Conservation (phyloP, 2,329 filamentous ascomycete species). For the Diplodia corticola region DNA sequence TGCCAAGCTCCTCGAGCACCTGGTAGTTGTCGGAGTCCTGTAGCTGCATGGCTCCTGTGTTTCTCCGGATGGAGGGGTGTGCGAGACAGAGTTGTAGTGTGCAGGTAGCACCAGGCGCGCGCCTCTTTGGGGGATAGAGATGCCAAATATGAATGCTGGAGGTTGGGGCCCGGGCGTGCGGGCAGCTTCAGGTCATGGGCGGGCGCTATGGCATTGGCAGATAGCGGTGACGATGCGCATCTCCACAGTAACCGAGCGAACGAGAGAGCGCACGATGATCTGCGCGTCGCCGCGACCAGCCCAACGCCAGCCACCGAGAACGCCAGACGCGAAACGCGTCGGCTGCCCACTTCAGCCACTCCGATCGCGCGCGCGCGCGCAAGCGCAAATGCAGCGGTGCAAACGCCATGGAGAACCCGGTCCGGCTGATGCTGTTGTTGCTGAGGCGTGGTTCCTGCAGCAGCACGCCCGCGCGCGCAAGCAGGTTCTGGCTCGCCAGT, state of each 20-base stretch:
- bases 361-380: background rate
- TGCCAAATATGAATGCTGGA: slow-evolving; percentile 20
- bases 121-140: slow-evolving; percentile 7
- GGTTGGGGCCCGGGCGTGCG: slow-evolving; percentile 6
- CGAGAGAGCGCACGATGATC: slow-evolving; percentile 16
- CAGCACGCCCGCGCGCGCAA: background rate
- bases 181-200: slow-evolving; percentile 11
- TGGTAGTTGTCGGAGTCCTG: slow-evolving; percentile 74
- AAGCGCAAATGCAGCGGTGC: background rate
- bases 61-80: background rate
- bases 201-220: slow-evolving; percentile 5
- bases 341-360: background rate
- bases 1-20: slow-evolving; percentile 92
- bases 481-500: background rate
- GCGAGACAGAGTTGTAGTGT: slow-evolving; percentile 4
- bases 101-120: slow-evolving; percentile 12
- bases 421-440: background rate
- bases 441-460: slow-evolving; percentile 7
- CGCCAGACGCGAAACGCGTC: background rate
- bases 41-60: slow-evolving; percentile 48
- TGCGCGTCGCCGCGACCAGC: slow-evolving; percentile 5
- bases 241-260: slow-evolving; percentile 22
- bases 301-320: slow-evolving; percentile 20
- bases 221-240: slow-evolving; percentile 21
- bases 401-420: background rate